Conservation (phyloP, 805 yeast genomes). For the Candida andamanensis region DNA sequence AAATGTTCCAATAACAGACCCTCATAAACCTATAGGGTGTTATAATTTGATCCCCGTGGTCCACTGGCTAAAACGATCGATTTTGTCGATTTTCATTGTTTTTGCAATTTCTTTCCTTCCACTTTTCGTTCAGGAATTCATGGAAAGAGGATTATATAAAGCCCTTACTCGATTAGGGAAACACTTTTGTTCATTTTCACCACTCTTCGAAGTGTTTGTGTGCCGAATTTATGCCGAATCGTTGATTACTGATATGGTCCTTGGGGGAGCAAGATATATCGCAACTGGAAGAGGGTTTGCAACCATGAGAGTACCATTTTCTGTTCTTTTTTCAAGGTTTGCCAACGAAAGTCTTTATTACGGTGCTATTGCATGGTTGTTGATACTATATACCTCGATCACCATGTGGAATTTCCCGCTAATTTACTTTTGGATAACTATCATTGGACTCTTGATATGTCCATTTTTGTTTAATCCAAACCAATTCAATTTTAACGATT, state of each 20-base stretch:
- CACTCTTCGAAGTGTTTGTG: constrained; percentile 78
- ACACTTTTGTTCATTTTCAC: constrained; percentile 67
- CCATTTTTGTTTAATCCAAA: constrained; percentile 77
- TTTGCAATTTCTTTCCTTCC: constrained; percentile 79
- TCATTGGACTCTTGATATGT: constrained; percentile 58
- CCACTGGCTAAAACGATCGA: constrained; percentile 79
- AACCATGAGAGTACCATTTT: constrained; percentile 71
- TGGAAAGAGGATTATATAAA: constrained; percentile 78
- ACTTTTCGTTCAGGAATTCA: constrained; percentile 70
- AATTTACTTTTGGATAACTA: constrained; percentile 69
- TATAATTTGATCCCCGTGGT: constrained; percentile 68
- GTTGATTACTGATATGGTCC: constrained; percentile 61
- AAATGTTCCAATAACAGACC: constrained; percentile 63
- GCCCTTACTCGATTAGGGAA: constrained; percentile 64
- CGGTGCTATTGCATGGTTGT: constrained; percentile 48
- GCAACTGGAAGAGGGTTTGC: constrained; percentile 87
- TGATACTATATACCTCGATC: constrained; percentile 53
- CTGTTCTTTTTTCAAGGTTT: constrained; percentile 69
- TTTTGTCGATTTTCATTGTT: constrained; percentile 75
- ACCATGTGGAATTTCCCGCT: constrained; percentile 59
- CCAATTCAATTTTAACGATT: constrained; percentile 65
- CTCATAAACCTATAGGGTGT: constrained; percentile 64
- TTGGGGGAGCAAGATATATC: constrained; percentile 85
- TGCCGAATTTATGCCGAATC: constrained; percentile 76
- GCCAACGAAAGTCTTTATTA: constrained; percentile 62